Conservation (phyloP, 495 filamentous ascomycete genomes). For the Xylaria scruposa region DNA sequence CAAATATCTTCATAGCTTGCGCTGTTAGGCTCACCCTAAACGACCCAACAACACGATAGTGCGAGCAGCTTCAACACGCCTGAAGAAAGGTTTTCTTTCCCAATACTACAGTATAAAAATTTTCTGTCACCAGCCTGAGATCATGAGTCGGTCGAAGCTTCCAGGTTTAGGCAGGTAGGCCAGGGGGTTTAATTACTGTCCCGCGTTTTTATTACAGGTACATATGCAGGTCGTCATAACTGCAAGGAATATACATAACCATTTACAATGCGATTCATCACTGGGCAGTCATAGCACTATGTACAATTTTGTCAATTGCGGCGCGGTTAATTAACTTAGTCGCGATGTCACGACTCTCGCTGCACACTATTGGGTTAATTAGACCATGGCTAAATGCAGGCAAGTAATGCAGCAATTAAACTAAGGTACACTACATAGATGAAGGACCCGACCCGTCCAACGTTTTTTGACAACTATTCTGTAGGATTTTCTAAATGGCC, state of each 20-base stretch:
- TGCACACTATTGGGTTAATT: not conserved
- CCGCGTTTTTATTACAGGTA: not conserved
- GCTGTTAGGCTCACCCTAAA: not conserved
- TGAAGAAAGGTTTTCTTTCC: slow-evolving; percentile 7
- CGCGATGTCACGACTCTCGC: not conserved
- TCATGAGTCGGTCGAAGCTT: not conserved
- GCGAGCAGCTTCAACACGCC: not conserved
- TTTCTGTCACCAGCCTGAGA: not conserved
- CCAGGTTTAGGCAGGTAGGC: not conserved
- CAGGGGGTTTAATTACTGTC: not conserved
- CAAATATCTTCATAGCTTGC: not conserved
- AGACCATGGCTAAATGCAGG: slow-evolving; percentile 21
- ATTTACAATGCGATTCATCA: not conserved
- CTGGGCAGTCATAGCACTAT: not conserved
- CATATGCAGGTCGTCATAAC: not conserved
- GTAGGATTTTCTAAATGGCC: no score
- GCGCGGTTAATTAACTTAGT: slow-evolving; percentile 9
- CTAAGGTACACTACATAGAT: slow-evolving; percentile 9
- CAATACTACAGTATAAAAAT: not conserved
- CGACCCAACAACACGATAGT: not conserved
- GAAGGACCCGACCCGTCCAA: not conserved
- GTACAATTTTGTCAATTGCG: not conserved
- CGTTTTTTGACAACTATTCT: not conserved
- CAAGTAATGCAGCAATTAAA: slow-evolving; percentile 14
- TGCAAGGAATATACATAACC: not conserved